phyloP scores from a whole-genome alignment of 257 asterid species.

The Lycium barbarum region DNA sequence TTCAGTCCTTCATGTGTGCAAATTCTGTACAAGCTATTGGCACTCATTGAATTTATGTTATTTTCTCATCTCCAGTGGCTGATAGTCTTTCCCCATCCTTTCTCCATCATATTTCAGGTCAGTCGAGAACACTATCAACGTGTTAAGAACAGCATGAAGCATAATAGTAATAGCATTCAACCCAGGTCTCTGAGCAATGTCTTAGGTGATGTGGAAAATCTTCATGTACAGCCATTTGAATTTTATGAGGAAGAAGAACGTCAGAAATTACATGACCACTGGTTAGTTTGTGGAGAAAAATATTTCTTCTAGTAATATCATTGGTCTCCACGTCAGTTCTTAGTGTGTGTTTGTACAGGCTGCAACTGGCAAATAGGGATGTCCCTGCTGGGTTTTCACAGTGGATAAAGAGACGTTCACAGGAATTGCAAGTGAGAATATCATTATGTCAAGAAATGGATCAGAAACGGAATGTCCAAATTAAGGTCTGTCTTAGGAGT shows the following conservation, averaged over 20 bases:
- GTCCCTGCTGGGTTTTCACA: conserved; percentile 61
- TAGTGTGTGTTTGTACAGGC: conserved; percentile 52
- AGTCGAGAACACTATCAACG: conserved; percentile 91
- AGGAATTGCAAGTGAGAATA: conserved; percentile 48
- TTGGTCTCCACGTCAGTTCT: conserved; percentile 28
- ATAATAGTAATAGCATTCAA: conserved; percentile 69
- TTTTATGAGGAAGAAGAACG: conserved; percentile 90
- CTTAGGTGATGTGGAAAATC: conserved; percentile 71
- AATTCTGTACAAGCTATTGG: conserved; percentile 4
- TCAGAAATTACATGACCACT: conserved; percentile 76
- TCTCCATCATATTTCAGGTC: conserved; percentile 56
- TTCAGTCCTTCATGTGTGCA: conserved; percentile 20
- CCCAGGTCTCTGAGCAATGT: conserved; percentile 75
- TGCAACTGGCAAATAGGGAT: conserved; percentile 70
- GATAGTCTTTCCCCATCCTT: neutral
- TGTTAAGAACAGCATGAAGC: conserved; percentile 81
- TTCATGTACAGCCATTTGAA: conserved; percentile 88
- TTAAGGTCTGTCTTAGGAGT: conserved; percentile 50
- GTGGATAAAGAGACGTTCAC: conserved; percentile 62
- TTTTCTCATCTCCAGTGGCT: conserved; percentile 13
- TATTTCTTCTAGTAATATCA: conserved; percentile 29
- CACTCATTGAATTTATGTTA: neutral
- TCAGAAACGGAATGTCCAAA: conserved; percentile 48
- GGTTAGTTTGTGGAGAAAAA: conserved; percentile 59
- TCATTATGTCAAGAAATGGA: conserved; percentile 70